A percentile compares a stretch with the other conserved stretches of the same genome.
These are phyloP conservation scores for Solanum arcanum DNA, from an alignment of 257 asterid species.

Conservation along the genomic window DNA sequence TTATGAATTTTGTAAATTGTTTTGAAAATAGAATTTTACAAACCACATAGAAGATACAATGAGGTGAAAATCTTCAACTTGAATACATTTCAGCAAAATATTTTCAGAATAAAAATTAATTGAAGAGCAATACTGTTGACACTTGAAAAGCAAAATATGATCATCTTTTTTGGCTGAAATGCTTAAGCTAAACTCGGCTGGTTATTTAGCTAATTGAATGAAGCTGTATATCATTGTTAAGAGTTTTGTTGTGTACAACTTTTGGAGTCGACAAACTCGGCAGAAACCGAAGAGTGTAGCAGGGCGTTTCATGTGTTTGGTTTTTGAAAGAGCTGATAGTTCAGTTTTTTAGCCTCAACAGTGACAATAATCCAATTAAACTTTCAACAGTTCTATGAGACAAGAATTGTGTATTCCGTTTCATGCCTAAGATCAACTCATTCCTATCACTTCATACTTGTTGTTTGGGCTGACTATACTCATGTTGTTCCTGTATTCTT, in stretches of 20 bases:
- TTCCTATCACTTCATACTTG: not conserved
- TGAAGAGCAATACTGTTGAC: not conserved
- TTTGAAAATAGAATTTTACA: not conserved
- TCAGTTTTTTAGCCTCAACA: not conserved
- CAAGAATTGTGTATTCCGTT: not conserved
- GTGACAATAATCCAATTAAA: not conserved
- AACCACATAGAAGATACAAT: not conserved
- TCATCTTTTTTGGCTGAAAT: not conserved
- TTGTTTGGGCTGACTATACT: not conserved
- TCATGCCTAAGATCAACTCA: not conserved
- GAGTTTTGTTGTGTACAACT: not conserved
- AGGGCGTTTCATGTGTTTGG: not conserved
- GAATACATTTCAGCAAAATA: not conserved
- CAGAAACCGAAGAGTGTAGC: not conserved
- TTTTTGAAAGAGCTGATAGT: not conserved
- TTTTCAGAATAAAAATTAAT: not conserved
- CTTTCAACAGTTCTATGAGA: not conserved
- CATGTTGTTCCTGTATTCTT: not conserved
- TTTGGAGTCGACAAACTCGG: not conserved
- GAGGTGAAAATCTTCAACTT: not conserved
- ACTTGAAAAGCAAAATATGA: not conserved
- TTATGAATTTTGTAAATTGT: not conserved
- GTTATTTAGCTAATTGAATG: not conserved
- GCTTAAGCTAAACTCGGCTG: not conserved
- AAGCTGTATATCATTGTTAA: not conserved